These are phyloP conservation scores for Myotisia sp. DNA, from an alignment of 2,329 filamentous ascomycete species.

Conservation along the genomic window DNA sequence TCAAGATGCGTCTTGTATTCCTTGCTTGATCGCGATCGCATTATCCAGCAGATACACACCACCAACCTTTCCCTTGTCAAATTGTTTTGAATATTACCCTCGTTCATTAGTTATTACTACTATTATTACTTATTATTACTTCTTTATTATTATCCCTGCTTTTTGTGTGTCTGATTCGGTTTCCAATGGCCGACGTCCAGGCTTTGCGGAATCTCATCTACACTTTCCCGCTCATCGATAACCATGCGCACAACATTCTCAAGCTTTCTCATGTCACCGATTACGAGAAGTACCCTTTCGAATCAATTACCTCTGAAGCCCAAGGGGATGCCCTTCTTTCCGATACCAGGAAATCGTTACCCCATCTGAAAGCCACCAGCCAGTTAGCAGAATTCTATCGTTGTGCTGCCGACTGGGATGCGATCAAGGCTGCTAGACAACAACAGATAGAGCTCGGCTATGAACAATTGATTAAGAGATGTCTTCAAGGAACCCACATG, in stretches of 20 bases:
- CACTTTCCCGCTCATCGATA: conserved; percentile 33
- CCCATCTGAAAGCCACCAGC: conserved; percentile 55
- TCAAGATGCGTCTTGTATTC: too few species aligned
- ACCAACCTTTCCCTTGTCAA: too few species aligned
- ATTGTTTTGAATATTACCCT: too few species aligned
- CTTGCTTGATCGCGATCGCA: too few species aligned
- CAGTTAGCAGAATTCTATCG: conserved; percentile 53
- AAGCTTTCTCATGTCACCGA: conserved; percentile 20
- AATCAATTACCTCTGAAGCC: conserved; percentile 59
- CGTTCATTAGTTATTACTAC: too few species aligned
- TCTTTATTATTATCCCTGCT: too few species aligned
- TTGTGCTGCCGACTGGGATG: conserved; percentile 49
- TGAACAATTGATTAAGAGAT: conserved; percentile 46
- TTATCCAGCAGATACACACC: too few species aligned
- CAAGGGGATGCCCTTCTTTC: conserved; percentile 48
- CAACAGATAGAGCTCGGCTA: conserved; percentile 37
- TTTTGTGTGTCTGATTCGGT: too few species aligned
- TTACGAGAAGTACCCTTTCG: conserved; percentile 33
- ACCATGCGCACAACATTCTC: conserved; percentile 35
- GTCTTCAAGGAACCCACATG: conserved; percentile 57
- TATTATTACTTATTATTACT: too few species aligned
- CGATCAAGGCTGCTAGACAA: conserved; percentile 37
- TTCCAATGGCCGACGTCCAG: conserved; percentile 9
- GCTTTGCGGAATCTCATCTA: conserved; percentile 24
- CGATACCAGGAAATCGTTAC: conserved; percentile 47